Conservation (phyloP, 345 rosid species). For the Populus deltoides region DNA sequence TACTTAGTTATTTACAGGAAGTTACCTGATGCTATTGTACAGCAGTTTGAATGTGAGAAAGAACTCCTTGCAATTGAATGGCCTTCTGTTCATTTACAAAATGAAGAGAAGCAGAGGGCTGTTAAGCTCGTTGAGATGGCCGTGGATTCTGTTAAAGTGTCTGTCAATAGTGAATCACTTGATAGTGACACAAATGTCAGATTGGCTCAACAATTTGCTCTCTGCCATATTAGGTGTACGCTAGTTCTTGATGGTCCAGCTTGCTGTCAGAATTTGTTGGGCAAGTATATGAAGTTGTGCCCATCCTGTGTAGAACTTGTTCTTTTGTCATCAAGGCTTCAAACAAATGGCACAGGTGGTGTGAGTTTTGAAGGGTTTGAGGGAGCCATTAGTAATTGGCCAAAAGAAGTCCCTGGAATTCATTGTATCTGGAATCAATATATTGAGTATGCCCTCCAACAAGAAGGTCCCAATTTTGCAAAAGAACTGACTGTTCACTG, state of each 20-base stretch:
- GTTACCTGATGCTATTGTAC: constrained; percentile 72
- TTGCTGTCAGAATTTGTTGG: constrained; percentile 45
- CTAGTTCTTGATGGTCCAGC: constrained; percentile 50
- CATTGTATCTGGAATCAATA: constrained; percentile 94
- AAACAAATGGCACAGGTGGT: constrained; percentile 34
- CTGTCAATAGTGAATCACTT: constrained; percentile 24
- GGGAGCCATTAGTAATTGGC: constrained; percentile 62
- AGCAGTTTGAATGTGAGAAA: constrained; percentile 71
- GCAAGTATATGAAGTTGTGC: constrained; percentile 47
- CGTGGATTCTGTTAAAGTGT: constrained; percentile 35
- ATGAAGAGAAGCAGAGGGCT: constrained; percentile 54
- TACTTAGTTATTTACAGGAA: constrained; percentile 98
- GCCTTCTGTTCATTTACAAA: constrained; percentile 56
- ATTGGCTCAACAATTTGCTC: constrained; percentile 52
- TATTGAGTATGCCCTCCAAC: constrained; percentile 59
- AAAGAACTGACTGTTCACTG: constrained; percentile 63
- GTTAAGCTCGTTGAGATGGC: constrained; percentile 50
- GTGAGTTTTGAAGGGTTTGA: constrained; percentile 51
- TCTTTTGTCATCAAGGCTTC: constrained; percentile 57
- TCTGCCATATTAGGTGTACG: constrained; percentile 60
- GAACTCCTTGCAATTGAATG: constrained; percentile 66
- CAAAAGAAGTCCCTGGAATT: constrained; percentile 57
- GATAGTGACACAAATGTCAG: constrained; percentile 26
- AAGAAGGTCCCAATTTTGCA: constrained; percentile 45
- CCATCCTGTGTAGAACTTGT: constrained; percentile 71